phyloP scores from a whole-genome alignment of 257 asterid genomes.

The Solanum dulcamara region DNA sequence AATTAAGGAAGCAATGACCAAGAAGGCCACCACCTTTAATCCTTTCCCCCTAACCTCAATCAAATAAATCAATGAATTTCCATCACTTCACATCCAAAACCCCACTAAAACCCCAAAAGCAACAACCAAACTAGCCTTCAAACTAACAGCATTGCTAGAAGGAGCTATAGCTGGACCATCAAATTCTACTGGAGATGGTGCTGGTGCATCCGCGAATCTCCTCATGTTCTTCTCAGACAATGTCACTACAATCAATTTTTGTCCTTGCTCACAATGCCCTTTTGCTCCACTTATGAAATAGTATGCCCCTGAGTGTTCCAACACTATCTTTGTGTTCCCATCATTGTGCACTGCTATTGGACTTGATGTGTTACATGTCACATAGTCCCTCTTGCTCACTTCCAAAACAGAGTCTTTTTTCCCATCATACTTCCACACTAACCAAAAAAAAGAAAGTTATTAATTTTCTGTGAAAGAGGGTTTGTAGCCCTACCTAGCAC shows the following conservation, averaged over 20 bases:
- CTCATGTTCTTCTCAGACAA: conserved; percentile 41
- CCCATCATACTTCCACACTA: conserved; percentile 54
- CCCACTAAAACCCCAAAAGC: conserved; percentile 16
- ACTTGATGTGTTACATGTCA: conserved; percentile 54
- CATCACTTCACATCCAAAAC: conserved; percentile 11
- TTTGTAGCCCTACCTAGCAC: too few species aligned
- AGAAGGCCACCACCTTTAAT: background rate
- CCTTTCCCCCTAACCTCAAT: background rate
- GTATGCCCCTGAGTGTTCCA: conserved; percentile 56
- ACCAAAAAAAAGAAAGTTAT: background rate
- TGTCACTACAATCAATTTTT: conserved; percentile 62
- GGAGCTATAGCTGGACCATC: conserved; percentile 45
- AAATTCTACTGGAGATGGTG: conserved; percentile 44
- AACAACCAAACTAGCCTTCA: conserved; percentile 16
- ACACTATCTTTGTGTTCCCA: conserved; percentile 40
- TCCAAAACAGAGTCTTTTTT: conserved; percentile 49
- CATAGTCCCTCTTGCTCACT: conserved; percentile 51
- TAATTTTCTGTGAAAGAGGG: too few species aligned
- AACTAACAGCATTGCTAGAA: conserved; percentile 23
- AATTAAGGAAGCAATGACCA: too few species aligned
- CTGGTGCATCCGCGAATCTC: conserved; percentile 27
- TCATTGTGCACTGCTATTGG: conserved; percentile 45
- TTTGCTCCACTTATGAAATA: conserved; percentile 67
- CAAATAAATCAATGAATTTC: too few species aligned
- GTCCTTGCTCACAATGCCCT: conserved; percentile 61